These are phyloP conservation scores for Botrytis fabae DNA, from an alignment of 2,329 filamentous ascomycete species.

Conservation along the genomic window DNA sequence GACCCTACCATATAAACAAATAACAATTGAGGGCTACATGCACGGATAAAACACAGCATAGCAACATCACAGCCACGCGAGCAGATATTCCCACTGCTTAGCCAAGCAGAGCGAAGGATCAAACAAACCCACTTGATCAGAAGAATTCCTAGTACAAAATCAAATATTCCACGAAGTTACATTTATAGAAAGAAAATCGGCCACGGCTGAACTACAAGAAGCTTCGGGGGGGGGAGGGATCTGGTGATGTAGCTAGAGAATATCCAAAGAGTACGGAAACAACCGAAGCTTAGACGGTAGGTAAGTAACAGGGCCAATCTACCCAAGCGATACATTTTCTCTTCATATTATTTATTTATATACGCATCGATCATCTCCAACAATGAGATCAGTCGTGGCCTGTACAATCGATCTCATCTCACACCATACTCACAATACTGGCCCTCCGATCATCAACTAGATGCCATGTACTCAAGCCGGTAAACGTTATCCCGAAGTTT, in stretches of 20 bases:
- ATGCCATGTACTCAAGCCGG: fast-evolving
- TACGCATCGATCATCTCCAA: not conserved
- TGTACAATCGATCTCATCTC: not conserved
- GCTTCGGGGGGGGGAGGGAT: not conserved
- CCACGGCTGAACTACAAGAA: not conserved
- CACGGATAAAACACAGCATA: not conserved
- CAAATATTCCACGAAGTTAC: not conserved
- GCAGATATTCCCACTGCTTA: not conserved
- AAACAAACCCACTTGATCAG: not conserved
- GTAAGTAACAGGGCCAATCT: not conserved
- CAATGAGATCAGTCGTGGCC: not conserved
- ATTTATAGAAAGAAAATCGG: not conserved
- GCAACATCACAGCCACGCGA: not conserved
- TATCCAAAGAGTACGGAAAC: not conserved
- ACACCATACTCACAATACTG: not conserved
- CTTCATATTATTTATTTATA: not conserved
- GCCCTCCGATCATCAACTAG: not conserved
- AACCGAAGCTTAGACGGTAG: not conserved
- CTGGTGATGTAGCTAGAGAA: not conserved
- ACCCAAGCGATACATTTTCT: not conserved
- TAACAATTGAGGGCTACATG: not conserved
- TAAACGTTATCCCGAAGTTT: not conserved
- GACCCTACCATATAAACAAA: not conserved
- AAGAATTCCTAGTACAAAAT: not conserved
- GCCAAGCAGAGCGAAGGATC: not conserved